A percentile compares a stretch with the other conserved stretches of the same genome.
Conservation (phyloP, 176 grass and related monocot genomes). For the Secale cereale region DNA sequence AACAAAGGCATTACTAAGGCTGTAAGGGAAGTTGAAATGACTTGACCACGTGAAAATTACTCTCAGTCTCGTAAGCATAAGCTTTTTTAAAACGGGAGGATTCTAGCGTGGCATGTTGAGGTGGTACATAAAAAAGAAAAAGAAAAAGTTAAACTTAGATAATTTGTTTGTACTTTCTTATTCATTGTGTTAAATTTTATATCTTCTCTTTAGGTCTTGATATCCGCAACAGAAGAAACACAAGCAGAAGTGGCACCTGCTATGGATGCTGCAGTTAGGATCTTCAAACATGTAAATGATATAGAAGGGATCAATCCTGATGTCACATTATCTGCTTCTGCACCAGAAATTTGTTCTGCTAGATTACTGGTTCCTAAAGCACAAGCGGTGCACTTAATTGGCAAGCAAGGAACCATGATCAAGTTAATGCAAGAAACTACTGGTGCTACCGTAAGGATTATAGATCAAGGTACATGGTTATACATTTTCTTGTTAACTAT, state of each 20-base stretch:
- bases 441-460: conserved; percentile 48
- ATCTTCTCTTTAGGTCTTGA: conserved; percentile 57
- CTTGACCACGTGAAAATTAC: background rate
- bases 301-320: conserved; percentile 41
- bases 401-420: conserved; percentile 66
- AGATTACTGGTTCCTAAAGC: conserved; percentile 55
- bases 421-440: conserved; percentile 57
- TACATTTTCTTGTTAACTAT: background rate
- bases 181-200: conserved; percentile 5
- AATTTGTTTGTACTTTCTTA: background rate
- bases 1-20: background rate
- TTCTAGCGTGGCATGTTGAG: background rate
- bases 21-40: background rate
- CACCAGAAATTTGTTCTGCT: conserved; percentile 44
- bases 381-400: conserved; percentile 75
- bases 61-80: background rate
- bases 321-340: conserved; percentile 10
- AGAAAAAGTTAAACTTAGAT: background rate
- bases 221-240: conserved; percentile 78
- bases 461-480: conserved; percentile 44
- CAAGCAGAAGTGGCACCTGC: conserved; percentile 63
- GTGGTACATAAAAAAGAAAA: background rate
- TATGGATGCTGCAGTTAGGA: conserved; percentile 69
- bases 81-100: background rate
- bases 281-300: conserved; percentile 64